phyloP scores from a whole-genome alignment of 768 basidiomycete genomes.

The Termitomyces sp. region DNA sequence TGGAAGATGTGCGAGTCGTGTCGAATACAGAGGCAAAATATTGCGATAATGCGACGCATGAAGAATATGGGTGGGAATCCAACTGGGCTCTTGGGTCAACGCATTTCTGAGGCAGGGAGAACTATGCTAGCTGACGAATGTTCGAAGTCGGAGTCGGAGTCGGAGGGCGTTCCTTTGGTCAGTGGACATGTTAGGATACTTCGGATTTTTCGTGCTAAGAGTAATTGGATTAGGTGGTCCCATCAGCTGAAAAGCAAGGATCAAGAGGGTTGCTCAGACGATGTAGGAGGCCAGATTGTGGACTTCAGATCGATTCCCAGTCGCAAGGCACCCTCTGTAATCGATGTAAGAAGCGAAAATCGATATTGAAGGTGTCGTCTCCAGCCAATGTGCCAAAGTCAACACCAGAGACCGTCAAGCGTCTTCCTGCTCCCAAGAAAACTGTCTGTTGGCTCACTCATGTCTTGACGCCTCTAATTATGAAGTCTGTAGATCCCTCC shows the following conservation, averaged over 20 bases:
- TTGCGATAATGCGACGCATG: conserved; percentile 3
- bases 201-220: background rate
- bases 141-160: conserved; percentile 5
- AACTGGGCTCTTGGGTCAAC: background rate
- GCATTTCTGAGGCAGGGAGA: background rate
- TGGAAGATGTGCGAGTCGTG: too few relatives aligned
- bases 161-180: conserved; percentile 5
- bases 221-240: background rate
- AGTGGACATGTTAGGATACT: background rate
- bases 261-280: conserved; percentile 2
- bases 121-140: background rate
- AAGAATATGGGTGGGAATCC: background rate
- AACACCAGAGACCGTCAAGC: background rate
- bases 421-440: background rate
- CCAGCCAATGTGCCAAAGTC: background rate
- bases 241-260: background rate
- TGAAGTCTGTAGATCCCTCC: conserved; percentile 20
- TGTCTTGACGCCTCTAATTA: background rate
- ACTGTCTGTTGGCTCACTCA: background rate
- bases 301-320: conserved; percentile 11
- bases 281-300: conserved; percentile 21
- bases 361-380: background rate
- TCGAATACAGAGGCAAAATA: too few relatives aligned
- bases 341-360: conserved; percentile 21
- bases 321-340: conserved; percentile 16